Percentiles rank a stretch among this genome's conserved stretches.
phyloP scores from a whole-genome alignment of 1,284 basidiomycete species.

The Uromyces viciae-fabae region DNA sequence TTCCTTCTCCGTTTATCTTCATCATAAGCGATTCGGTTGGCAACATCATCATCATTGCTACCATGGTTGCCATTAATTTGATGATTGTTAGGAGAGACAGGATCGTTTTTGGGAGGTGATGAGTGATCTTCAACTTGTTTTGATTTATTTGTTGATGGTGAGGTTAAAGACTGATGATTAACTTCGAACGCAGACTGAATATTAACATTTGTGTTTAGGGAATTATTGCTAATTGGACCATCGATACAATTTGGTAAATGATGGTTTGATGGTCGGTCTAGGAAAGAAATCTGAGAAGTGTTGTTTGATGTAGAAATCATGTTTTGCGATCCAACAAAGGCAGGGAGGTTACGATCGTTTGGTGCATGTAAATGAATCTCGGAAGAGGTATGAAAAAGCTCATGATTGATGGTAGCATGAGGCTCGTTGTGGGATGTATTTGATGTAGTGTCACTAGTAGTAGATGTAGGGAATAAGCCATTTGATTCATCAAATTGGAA shows the following conservation, averaged over 20 bases:
- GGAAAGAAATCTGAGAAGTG: background rate
- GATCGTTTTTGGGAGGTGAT: background rate
- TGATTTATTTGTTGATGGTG: too few relatives aligned
- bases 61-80: background rate
- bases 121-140: background rate
- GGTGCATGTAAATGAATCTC: conserved; percentile 4
- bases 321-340: background rate
- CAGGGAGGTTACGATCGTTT: background rate
- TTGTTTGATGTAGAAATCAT: background rate
- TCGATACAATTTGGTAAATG: too few relatives aligned
- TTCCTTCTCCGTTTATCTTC: conserved; percentile 44
- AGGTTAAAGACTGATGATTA: too few relatives aligned
- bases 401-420: background rate
- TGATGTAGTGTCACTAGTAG: background rate
- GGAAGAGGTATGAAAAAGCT: background rate
- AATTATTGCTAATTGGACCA: too few relatives aligned
- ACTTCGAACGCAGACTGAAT: too few relatives aligned
- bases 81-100: background rate
- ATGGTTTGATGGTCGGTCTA: background rate
- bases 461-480: background rate
- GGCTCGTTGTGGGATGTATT: background rate
- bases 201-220: too few relatives aligned
- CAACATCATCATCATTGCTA: conserved; percentile 39
- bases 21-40: conserved; percentile 33
- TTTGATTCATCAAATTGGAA: conserved; percentile 31